Base-by-base conservation (phyloP, 768 basidiomycete genomes). In the Podaxis mareebaensis region DNA sequence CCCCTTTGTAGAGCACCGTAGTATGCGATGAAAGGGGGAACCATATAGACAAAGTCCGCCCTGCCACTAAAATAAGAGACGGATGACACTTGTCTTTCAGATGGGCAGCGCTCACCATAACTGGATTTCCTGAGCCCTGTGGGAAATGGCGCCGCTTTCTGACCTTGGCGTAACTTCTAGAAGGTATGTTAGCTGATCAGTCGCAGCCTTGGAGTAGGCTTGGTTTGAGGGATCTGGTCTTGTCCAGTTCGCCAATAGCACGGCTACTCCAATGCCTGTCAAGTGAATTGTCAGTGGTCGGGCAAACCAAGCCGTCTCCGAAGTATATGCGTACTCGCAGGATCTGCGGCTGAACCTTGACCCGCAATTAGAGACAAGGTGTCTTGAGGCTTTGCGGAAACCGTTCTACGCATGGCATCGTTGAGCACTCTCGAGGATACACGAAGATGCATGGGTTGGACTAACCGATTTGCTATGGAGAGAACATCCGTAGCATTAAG, bases 11-110 rank as follows among this genome's bases (percentile, higher is more conserved):
- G 67, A 3, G 80, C 80, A 17, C 86, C 88, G 65, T 77, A 87
- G 71, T 89, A 89, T 22, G 88, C 87, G 55, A 89, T 81, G 70
- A 89, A 89, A 2, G 86, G 85, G 13, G 86, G 85, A 0, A 76
- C 84, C 87, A 86, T 87, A 72, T 83, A 86, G 3, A 84, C 73
- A 65, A 82, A 87, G 69, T 86, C 84, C 42, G 84, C 74, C 85
- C 85, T 85, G 62, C 53, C 54, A 54, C 15, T 39, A 15, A n/a
- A 28, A 8, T 51, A 2, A 46, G 17, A 24, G 28, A 38, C 20
- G 20, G 15, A 54, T 36, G 13, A 57, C 13, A 38, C 26, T 26
- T 15, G 12, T 12, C 42, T 22, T 46, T n/a, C 44, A 11, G 12
- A 20, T 51, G 24, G 22, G 6, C n/a, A 33, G 0, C 57, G 28